These are phyloP conservation scores for Collybia mongolica DNA, from an alignment of 768 basidiomycete species.

Conservation along the genomic window DNA sequence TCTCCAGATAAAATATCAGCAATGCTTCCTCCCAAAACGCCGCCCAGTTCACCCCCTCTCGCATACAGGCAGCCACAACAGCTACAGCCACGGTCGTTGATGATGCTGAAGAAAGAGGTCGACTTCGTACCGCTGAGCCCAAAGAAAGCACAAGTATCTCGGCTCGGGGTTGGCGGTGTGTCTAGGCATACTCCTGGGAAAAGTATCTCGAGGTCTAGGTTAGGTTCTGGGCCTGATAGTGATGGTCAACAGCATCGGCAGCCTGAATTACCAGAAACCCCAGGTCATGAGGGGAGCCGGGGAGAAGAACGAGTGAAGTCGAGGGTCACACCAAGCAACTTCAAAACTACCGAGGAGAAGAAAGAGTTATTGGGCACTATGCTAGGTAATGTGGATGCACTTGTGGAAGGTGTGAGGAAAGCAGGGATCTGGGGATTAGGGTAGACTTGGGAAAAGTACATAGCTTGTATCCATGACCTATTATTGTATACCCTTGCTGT, in stretches of 20 bases:
- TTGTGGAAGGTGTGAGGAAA: conserved; percentile 84
- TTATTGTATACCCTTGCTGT: too few relatives aligned
- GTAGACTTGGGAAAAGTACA: conserved; percentile 7
- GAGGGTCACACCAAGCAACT: conserved; percentile 17
- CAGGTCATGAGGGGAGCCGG: conserved; percentile 5
- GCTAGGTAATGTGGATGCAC: conserved; percentile 88
- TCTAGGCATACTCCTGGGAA: conserved; percentile 11
- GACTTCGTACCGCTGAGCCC: conserved; percentile 77
- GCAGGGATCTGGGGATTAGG: conserved; percentile 86
- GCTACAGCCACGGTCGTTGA: conserved; percentile 47
- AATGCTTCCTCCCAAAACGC: conserved; percentile 20
- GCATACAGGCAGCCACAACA: conserved; percentile 21
- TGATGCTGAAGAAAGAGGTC: conserved; percentile 69
- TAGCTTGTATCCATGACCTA: too few relatives aligned
- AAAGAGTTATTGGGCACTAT: conserved; percentile 76
- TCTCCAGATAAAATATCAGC: conserved; percentile 42
- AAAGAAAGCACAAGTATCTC: conserved; percentile 36
- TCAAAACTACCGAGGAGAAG: conserved; percentile 77
- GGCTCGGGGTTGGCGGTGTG: conserved; percentile 14
- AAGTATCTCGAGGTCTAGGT: conserved; percentile 16
- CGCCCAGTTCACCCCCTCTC: conserved; percentile 24
- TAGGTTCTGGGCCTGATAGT: conserved; percentile 15
- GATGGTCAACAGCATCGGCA: conserved; percentile 12
- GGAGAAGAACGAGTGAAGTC: conserved; percentile 12
- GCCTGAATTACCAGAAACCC: conserved; percentile 1